These are phyloP conservation scores for Adiantum capillusveneris DNA, from an alignment of 75 land plant genomes.

Conservation along the genomic window DNA sequence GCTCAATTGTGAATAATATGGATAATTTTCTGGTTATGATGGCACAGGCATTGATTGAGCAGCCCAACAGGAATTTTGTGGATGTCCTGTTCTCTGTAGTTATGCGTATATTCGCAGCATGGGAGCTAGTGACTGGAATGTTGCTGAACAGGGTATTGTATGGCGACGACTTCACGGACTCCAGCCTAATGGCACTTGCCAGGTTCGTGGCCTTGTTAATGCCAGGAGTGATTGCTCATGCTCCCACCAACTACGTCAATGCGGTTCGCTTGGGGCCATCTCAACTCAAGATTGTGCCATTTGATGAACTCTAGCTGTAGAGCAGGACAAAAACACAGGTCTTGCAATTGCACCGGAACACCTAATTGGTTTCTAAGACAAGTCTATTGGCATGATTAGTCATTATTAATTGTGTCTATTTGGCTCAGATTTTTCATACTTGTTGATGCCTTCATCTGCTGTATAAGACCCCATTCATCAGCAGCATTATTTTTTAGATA, in stretches of 20 bases:
- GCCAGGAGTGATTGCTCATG: neutral
- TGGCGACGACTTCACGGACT: neutral
- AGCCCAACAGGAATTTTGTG: neutral
- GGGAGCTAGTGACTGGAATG: neutral
- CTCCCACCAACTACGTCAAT: neutral
- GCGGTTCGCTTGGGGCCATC: constrained; percentile 1
- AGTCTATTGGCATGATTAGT: no score
- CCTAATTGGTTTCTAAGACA: no score
- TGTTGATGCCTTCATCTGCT: no score
- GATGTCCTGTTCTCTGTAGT: neutral
- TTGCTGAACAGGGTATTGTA: neutral
- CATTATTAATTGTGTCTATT: no score
- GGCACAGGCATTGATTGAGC: neutral
- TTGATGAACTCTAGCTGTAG: no score
- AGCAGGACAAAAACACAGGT: no score
- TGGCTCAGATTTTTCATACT: no score
- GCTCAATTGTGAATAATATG: no score
- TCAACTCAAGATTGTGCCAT: neutral
- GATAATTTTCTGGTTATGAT: no score
- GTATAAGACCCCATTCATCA: no score
- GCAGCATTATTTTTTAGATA: no score
- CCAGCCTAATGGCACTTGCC: neutral
- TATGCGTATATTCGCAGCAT: neutral
- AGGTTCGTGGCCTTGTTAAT: neutral
- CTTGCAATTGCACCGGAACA: no score